Conservation (phyloP, 352 stramenopile genomes). For the Lagenidium giganteum region DNA sequence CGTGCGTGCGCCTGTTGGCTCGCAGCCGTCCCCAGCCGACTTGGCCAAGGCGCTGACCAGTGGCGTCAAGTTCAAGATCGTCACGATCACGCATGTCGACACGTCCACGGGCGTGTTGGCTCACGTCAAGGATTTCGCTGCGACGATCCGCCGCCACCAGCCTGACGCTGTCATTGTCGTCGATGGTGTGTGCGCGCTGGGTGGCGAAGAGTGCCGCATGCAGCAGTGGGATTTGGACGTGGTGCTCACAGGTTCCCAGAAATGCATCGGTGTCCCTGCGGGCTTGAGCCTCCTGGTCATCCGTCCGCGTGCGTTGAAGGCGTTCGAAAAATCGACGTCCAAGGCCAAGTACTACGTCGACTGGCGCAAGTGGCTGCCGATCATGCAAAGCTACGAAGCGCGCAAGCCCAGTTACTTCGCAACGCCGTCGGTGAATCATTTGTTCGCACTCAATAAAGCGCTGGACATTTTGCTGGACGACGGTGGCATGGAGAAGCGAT, state of each 20-base stretch:
- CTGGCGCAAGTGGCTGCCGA: slow-evolving; percentile 76
- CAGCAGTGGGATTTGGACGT: slow-evolving; percentile 78
- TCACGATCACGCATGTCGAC: slow-evolving; percentile 78
- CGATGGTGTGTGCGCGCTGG: slow-evolving; percentile 64
- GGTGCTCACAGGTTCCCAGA: slow-evolving; percentile 74
- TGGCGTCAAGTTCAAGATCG: slow-evolving; percentile 44
- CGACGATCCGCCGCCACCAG: slow-evolving; percentile 46
- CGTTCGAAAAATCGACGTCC: slow-evolving; percentile 52
- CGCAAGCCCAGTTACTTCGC: slow-evolving; percentile 74
- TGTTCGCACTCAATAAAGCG: slow-evolving; percentile 67
- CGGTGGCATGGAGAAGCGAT: slow-evolving; percentile 74
- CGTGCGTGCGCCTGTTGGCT: slow-evolving; percentile 43
- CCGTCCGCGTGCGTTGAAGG: slow-evolving; percentile 55
- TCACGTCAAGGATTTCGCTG: slow-evolving; percentile 52
- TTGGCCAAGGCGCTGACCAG: slow-evolving; percentile 34
- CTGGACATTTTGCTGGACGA: slow-evolving; percentile 68
- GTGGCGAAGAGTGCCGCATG: slow-evolving; percentile 73
- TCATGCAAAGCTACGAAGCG: slow-evolving; percentile 84
- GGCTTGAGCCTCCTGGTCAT: slow-evolving; percentile 63
- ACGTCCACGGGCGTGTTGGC: slow-evolving; percentile 70
- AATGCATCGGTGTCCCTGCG: slow-evolving; percentile 68
- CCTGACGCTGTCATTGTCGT: slow-evolving; percentile 60
- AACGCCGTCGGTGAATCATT: slow-evolving; percentile 69
- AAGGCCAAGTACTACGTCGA: slow-evolving; percentile 68
- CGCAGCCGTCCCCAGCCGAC: slow-evolving; percentile 42